Evolutionary conservation across 2,329 filamentous ascomycete species (phyloP).

Genomic region (Juglanconis sp.): DNA sequence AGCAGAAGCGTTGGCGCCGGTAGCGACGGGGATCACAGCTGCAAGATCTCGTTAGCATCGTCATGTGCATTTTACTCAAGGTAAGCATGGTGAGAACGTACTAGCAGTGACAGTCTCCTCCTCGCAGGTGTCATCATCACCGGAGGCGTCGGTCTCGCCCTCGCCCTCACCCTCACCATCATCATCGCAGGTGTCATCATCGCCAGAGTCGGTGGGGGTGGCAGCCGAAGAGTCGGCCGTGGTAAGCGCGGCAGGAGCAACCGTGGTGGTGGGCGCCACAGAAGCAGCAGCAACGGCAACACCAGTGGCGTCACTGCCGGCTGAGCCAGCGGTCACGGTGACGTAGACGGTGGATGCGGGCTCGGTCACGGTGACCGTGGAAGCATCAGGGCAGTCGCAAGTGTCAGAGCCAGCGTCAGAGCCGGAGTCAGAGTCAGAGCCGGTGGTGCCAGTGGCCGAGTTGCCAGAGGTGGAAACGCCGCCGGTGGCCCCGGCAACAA

Average conservation of each 20-base stretch:
- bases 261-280: not conserved
- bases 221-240: not conserved
- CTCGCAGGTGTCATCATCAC: not conserved
- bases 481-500: not conserved
- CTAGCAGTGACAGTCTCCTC: constrained; percentile 19
- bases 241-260: not conserved
- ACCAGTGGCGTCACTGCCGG: not conserved
- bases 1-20: constrained; percentile 12
- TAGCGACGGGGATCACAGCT: constrained; percentile 10
- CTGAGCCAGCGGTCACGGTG: constrained; percentile 10
- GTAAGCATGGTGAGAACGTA: not conserved
- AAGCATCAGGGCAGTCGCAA: constrained; percentile 7
- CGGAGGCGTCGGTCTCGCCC: not conserved
- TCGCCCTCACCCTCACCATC: not conserved
- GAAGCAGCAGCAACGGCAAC: constrained; percentile 9
- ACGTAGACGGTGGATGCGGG: constrained; percentile 23
- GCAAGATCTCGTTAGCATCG: not conserved
- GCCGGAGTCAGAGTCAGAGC: constrained; percentile 3
- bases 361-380: constrained; percentile 20
- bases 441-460: not conserved
- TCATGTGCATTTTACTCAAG: not conserved
- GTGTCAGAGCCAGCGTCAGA: not conserved
- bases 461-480: not conserved
- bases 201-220: not conserved
- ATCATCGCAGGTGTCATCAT: constrained; percentile 13